A percentile compares a stretch with the other conserved stretches of the same genome.
These are phyloP conservation scores for Bromus sterilis DNA, from an alignment of 176 grass and related monocot genomes.

Conservation along the genomic window DNA sequence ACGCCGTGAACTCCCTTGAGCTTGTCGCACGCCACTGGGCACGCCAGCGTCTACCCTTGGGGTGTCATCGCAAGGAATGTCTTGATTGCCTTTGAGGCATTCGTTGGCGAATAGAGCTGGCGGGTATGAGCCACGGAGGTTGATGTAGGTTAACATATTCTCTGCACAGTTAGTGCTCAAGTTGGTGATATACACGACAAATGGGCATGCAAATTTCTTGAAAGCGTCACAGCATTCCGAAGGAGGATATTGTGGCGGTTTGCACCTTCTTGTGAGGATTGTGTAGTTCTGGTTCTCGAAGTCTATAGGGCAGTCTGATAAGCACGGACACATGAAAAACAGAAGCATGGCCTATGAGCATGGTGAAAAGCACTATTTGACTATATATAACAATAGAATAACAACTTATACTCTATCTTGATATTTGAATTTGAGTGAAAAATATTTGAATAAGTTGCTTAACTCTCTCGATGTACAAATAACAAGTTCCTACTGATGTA, in stretches of 20 bases:
- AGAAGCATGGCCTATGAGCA: neutral
- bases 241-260: neutral
- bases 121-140: slow-evolving; percentile 49
- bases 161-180: slow-evolving; percentile 28
- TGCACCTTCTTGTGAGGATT: neutral
- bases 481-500: neutral
- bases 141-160: slow-evolving; percentile 66
- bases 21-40: neutral
- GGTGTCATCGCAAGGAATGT: neutral
- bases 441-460: too few relatives aligned
- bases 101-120: slow-evolving; percentile 41
- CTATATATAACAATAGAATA: too few relatives aligned
- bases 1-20: neutral
- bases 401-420: too few relatives aligned
- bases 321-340: neutral
- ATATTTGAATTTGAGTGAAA: too few relatives aligned
- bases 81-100: slow-evolving; percentile 13
- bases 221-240: slow-evolving; percentile 33
- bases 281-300: neutral
- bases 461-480: too few relatives aligned
- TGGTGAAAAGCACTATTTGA: neutral
- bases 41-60: neutral
- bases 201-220: slow-evolving; percentile 60
- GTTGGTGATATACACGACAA: slow-evolving; percentile 23
- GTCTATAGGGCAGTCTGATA: neutral